A percentile compares a stretch with the other conserved stretches of the same genome.
Conservation (phyloP, 164 flowering plant species). For the Taxillus chinensis region DNA sequence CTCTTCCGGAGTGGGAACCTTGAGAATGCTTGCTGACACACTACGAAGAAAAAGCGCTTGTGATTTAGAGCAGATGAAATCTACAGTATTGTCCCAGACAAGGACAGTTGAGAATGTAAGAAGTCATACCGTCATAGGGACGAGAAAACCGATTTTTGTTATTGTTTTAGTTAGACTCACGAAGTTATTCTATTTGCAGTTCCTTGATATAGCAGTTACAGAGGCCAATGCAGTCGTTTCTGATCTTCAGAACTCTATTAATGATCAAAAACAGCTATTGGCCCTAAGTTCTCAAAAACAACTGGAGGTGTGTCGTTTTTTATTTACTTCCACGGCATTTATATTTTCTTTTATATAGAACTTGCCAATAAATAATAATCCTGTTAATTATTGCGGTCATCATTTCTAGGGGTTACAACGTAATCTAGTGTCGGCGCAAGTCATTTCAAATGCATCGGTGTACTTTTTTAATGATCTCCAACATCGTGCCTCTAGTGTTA, state of each 20-base stretch:
- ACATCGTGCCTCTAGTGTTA: slow-evolving; percentile 35
- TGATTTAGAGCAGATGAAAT: slow-evolving; percentile 44
- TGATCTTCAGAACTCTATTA: slow-evolving; percentile 43
- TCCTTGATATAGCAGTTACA: slow-evolving; percentile 29
- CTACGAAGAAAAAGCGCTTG: slow-evolving; percentile 39
- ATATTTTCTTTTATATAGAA: too few relatives aligned
- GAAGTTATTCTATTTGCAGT: slow-evolving; percentile 35
- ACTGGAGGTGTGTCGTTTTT: slow-evolving; percentile 36
- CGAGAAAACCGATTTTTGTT: too few relatives aligned
- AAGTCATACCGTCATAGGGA: too few relatives aligned
- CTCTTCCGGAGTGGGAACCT: slow-evolving; percentile 33
- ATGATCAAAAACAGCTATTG: slow-evolving; percentile 45
- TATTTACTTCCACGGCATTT: not conserved
- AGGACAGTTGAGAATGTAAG: slow-evolving; percentile 53
- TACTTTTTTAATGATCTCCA: slow-evolving; percentile 43
- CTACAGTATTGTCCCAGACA: slow-evolving; percentile 31
- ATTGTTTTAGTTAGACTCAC: too few relatives aligned
- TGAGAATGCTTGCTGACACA: slow-evolving; percentile 41
- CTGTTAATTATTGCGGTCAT: not conserved
- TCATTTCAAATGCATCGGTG: slow-evolving; percentile 47
- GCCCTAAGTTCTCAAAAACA: slow-evolving; percentile 45
- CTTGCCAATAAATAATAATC: not conserved
- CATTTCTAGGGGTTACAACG: slow-evolving; percentile 45
- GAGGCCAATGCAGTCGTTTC: slow-evolving; percentile 52
- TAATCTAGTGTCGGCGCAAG: slow-evolving; percentile 48